Conservation (phyloP, 768 basidiomycete species). For the Pilatotrama ljubarskyi region DNA sequence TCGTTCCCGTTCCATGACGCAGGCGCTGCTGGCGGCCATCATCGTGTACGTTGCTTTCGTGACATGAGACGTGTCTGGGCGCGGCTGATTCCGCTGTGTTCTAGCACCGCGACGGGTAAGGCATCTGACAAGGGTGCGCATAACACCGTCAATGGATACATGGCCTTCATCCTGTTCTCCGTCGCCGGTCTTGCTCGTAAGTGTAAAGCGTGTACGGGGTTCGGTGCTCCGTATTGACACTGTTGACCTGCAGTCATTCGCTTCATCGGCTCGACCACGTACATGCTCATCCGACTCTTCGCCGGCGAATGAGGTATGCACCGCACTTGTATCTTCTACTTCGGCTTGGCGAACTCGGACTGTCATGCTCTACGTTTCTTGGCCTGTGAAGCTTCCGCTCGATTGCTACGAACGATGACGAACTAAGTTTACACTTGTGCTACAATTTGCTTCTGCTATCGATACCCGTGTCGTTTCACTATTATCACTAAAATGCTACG, state of each 20-base stretch:
- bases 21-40: constrained; percentile 72
- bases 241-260: constrained; percentile 60
- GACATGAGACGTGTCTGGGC: constrained; percentile 1
- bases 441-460: constrained; percentile 23
- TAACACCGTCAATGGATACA: constrained; percentile 75
- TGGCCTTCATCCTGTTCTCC: constrained; percentile 86
- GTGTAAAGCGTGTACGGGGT: constrained; percentile 38
- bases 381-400: background rate
- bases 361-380: background rate
- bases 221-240: background rate
- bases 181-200: constrained; percentile 85
- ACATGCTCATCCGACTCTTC: constrained; percentile 85
- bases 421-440: constrained; percentile 20
- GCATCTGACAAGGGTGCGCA: constrained; percentile 49
- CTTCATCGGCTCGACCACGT: constrained; percentile 78
- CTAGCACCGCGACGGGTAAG: constrained; percentile 49
- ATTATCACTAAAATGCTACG: constrained; percentile 16
- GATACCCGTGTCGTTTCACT: constrained; percentile 19
- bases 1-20: constrained; percentile 9
- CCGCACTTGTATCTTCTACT: background rate
- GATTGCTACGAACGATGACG: constrained; percentile 15
- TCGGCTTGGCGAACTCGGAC: background rate
- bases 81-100: constrained; percentile 3
- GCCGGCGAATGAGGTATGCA: constrained; percentile 68
- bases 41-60: constrained; percentile 57